These are phyloP conservation scores for Kalmanozyma brasiliensis DNA, from an alignment of 1,284 basidiomycete species.

Conservation along the genomic window DNA sequence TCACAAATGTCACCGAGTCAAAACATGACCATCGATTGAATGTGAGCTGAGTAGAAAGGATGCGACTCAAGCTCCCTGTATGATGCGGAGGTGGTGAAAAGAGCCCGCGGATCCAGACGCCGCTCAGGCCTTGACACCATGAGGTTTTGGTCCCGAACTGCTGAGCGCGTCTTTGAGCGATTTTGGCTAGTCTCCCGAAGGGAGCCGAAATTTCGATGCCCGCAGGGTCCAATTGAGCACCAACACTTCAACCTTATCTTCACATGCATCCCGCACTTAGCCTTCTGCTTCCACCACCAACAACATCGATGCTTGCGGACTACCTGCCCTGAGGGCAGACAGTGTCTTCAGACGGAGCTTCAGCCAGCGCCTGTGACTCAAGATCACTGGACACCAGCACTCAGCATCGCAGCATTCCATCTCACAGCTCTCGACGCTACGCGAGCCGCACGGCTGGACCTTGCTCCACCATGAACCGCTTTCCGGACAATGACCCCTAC, in stretches of 20 bases:
- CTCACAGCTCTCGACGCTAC: background rate
- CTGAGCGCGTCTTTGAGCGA: background rate
- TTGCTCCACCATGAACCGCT: constrained; percentile 23
- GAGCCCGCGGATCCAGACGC: no score
- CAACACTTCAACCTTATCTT: constrained; percentile 13
- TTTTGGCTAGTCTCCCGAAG: constrained; percentile 5
- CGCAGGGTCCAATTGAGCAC: constrained; percentile 18
- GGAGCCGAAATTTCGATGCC: constrained; percentile 10
- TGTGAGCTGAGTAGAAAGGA: no score
- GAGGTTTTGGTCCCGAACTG: no score
- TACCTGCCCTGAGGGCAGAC: constrained; percentile 14
- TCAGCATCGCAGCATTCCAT: no score
- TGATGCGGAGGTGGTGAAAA: no score
- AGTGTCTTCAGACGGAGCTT: no score
- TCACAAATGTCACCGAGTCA: no score
- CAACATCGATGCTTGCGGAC: background rate
- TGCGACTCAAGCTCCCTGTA: no score
- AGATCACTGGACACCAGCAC: background rate
- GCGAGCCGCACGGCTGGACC: background rate
- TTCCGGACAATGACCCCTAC: constrained; percentile 52
- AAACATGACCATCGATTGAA: no score
- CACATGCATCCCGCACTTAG: background rate
- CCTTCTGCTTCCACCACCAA: background rate
- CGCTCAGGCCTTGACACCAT: no score
- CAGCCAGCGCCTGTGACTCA: no score